A percentile compares a stretch with the other conserved stretches of the same genome.
Evolutionary conservation across 768 basidiomycete species (phyloP).

Genomic region (Russula sp.): DNA sequence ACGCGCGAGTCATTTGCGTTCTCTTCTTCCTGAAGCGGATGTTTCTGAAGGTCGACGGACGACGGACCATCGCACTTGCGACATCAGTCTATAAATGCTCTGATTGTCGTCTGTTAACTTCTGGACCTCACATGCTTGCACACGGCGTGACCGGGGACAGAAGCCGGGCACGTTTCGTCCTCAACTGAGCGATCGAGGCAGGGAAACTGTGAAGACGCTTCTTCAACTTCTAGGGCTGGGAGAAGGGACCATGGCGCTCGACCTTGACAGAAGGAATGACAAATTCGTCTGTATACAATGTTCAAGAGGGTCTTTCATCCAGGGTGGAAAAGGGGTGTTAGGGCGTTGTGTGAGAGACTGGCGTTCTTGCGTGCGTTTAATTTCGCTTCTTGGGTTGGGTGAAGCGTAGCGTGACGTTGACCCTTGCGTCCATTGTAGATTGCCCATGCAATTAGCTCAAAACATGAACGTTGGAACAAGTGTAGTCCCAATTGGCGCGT

Average conservation of each 20-base stretch:
- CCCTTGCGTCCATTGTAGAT: neutral
- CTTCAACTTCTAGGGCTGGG: constrained; percentile 11
- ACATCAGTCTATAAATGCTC: constrained; percentile 19
- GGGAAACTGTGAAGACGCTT: constrained; percentile 4
- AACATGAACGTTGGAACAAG: constrained; percentile 4
- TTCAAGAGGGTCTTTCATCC: neutral
- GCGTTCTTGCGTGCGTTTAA: constrained; percentile 24
- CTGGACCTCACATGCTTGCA: constrained; percentile 20
- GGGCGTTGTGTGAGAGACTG: constrained; percentile 19
- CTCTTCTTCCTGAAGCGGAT: constrained; percentile 13
- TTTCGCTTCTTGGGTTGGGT: neutral
- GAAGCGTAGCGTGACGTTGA: neutral
- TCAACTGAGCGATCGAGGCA: neutral
- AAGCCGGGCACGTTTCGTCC: neutral
- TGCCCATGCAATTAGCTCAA: neutral
- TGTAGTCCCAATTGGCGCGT: constrained; percentile 1
- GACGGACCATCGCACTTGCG: constrained; percentile 8
- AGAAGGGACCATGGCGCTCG: constrained; percentile 8
- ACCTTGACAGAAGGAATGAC: constrained; percentile 22
- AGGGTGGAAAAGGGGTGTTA: constrained; percentile 8
- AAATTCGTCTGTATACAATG: constrained; percentile 17
- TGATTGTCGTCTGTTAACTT: constrained; percentile 1
- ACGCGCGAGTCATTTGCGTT: constrained; percentile 9
- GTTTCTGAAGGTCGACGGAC: neutral
- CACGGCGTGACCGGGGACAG: constrained; percentile 9